Evolutionary conservation across 2,329 filamentous ascomycete genomes (phyloP).

Genomic region (Myotisia sp.): DNA sequence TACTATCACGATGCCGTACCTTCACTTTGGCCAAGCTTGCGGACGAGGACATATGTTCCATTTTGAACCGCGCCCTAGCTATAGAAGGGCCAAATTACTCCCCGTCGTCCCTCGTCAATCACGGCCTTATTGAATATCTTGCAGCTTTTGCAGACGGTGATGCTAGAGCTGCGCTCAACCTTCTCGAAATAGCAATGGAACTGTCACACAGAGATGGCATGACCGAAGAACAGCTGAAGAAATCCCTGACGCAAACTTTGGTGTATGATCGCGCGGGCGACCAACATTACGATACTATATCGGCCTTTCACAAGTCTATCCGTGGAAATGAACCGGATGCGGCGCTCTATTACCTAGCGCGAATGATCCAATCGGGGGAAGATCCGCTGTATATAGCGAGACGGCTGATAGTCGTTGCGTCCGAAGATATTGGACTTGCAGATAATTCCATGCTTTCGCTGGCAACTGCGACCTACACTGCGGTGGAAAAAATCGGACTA

Average conservation of each 20-base stretch:
- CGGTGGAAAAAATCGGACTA: conserved; percentile 85
- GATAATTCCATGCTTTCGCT: conserved; percentile 72
- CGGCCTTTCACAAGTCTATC: conserved; percentile 90
- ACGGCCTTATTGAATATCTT: conserved; percentile 65
- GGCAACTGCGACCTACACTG: conserved; percentile 72
- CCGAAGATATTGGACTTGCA: conserved; percentile 82
- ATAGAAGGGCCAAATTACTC: conserved; percentile 42
- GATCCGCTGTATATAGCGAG: conserved; percentile 86
- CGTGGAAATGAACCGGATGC: conserved; percentile 78
- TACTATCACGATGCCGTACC: conserved; percentile 78
- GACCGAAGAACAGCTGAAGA: conserved; percentile 65
- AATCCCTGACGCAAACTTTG: conserved; percentile 72
- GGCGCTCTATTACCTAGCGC: conserved; percentile 80
- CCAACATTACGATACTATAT: conserved; percentile 95
- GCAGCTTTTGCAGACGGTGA: conserved; percentile 82
- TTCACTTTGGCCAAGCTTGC: conserved; percentile 71
- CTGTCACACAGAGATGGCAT: conserved; percentile 50
- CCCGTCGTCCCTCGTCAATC: conserved; percentile 49
- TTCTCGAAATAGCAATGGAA: conserved; percentile 77
- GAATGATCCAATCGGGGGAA: conserved; percentile 91
- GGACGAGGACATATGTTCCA: conserved; percentile 55
- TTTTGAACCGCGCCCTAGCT: conserved; percentile 60
- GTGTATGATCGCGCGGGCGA: conserved; percentile 93
- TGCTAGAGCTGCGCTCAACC: conserved; percentile 79
- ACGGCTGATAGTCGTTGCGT: conserved; percentile 86